Conservation (phyloP, 1,139 yeast species). For the Candida freyschussii region DNA sequence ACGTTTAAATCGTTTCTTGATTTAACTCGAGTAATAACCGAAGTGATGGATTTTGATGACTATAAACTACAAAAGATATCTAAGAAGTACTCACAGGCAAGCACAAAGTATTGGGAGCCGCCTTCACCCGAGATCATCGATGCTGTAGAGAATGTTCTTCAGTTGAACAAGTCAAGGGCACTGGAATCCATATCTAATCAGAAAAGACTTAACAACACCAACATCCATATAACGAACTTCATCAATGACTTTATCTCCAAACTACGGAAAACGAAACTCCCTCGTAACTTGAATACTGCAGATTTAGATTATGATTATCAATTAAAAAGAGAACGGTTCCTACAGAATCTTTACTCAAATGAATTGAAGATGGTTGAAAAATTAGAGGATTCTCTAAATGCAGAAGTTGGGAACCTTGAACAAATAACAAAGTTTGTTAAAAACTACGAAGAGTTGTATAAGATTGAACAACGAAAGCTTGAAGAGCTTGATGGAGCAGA, state of each 20-base stretch:
- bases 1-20: too few species aligned
- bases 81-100: conserved; percentile 9
- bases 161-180: conserved; percentile 15
- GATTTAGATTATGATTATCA: conserved; percentile 22
- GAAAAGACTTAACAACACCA: conserved; percentile 7
- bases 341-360: conserved; percentile 16
- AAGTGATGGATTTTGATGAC: conserved; percentile 8
- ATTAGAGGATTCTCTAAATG: conserved; percentile 9
- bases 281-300: conserved; percentile 9
- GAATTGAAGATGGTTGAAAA: conserved; percentile 16
- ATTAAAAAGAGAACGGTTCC: conserved; percentile 13
- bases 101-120: conserved; percentile 13
- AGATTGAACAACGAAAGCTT: conserved; percentile 12
- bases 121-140: conserved; percentile 8
- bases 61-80: conserved; percentile 11
- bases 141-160: conserved; percentile 6
- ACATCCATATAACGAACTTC: conserved; percentile 10
- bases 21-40: too few species aligned
- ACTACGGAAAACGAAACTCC: conserved; percentile 14
- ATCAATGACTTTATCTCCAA: conserved; percentile 13
- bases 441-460: conserved; percentile 10
- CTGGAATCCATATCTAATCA: conserved; percentile 10
- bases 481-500: conserved; percentile 8
- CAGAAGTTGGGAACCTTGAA: conserved; percentile 10
- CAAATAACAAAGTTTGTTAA: conserved; percentile 9